Conservation (phyloP, 1,139 yeast species). For the Trichomonascaceae sp. region DNA sequence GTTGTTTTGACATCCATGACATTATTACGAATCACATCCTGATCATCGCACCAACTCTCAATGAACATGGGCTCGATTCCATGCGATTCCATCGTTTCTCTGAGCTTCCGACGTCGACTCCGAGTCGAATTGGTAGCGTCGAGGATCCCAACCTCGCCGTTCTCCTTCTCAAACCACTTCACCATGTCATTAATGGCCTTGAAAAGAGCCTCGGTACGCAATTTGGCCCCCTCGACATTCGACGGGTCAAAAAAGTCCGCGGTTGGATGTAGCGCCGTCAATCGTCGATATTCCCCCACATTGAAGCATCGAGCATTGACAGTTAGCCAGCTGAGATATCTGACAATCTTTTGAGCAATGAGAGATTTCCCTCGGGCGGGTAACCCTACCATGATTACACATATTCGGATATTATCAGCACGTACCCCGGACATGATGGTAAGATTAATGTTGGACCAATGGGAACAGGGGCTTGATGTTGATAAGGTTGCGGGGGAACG, state of each 20-base stretch:
- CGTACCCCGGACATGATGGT: conserved; percentile 4
- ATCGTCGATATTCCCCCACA: conserved; percentile 79
- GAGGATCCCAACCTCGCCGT: conserved; percentile 84
- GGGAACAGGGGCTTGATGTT: neutral
- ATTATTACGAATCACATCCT: conserved; percentile 69
- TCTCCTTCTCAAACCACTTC: conserved; percentile 74
- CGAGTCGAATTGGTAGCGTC: conserved; percentile 84
- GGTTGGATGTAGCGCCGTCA: conserved; percentile 47
- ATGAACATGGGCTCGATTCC: conserved; percentile 83
- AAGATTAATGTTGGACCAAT: neutral
- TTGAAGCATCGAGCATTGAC: conserved; percentile 83
- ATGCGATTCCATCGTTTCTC: conserved; percentile 56
- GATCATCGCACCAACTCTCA: conserved; percentile 87
- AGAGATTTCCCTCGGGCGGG: conserved; percentile 77
- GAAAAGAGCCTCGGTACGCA: conserved; percentile 64
- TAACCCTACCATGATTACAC: conserved; percentile 47
- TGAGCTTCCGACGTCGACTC: conserved; percentile 61
- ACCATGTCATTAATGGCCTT: conserved; percentile 78
- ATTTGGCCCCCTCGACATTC: conserved; percentile 56
- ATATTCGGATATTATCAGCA: conserved; percentile 26
- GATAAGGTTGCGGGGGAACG: neutral
- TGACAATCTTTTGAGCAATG: conserved; percentile 74
- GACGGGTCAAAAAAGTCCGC: conserved; percentile 75
- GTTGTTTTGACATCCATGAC: conserved; percentile 80
- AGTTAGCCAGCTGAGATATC: conserved; percentile 88